Base-by-base conservation (phyloP, 208 protist species). In the Trypanosoma conorhini region DNA sequence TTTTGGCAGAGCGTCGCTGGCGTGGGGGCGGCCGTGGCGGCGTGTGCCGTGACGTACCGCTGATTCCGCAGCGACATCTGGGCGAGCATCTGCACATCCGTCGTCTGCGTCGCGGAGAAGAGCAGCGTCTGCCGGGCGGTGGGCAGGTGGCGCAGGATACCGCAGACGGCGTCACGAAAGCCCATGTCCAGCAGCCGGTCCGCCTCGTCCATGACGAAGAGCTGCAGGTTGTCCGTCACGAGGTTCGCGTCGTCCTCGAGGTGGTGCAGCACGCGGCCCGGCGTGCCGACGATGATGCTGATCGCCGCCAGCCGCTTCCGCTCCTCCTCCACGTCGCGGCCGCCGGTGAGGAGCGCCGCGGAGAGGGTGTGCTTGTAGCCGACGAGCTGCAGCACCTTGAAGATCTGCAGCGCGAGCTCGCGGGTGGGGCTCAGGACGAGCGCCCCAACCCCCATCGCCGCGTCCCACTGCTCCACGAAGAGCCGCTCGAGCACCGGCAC, bases 91-190 rank as follows among this genome's bases (percentile, higher is more conserved):
- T 97, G 86, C 56, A 99, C 91, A 44, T 94, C 91, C 55, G 86
- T 98, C 10, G 98, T 99, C 76, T 99, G 98, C 17, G 99, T 99
- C 3, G 99, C 99, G 0, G 96, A 99, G 80, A 99, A 99, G n/a
- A 99, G 87, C 24, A 99, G 85, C n/a, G 98, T 99, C 85, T 99
- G 98, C 38, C 98, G 88, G 38, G 81, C 72, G 22, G 72, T 66
- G 3, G 87, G 88, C 12, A 99, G 79, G 70, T 96, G 91, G 5
- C 83, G 67, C 7, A 99, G 40, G 68, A 99, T 99, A 58, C 86
- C 80, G 30, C 92, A 96, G 26, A 99, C 57, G 13, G 89, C 82
- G 52, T 98, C 88, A 31, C 80, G 77, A 68, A 99, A 99, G 54
- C 99, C 99, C 75, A 99, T 87, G 83, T 99, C 98, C 3, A 99